Evolutionary conservation across 169 alveolate genomes (phyloP).

Genomic region (Plasmodium knowlesi): DNA sequence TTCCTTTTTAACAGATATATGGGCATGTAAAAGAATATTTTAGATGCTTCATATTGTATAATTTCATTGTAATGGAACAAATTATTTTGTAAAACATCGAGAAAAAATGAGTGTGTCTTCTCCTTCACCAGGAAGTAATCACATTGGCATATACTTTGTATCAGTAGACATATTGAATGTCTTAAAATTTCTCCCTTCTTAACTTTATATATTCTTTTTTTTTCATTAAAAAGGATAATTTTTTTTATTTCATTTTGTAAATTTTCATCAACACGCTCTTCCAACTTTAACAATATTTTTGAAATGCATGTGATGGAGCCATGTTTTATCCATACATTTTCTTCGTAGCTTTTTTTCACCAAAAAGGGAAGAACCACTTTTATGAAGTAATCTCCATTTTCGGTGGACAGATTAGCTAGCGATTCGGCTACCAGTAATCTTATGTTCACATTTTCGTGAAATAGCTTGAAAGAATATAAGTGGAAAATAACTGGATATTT

Average conservation of each 20-base stretch:
- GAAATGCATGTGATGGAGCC: conserved; percentile 69
- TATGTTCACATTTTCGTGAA: conserved; percentile 53
- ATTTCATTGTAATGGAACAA: conserved; percentile 72
- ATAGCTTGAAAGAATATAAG: conserved; percentile 48
- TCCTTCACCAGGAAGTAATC: conserved; percentile 42
- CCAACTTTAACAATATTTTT: conserved; percentile 38
- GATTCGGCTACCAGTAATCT: conserved; percentile 56
- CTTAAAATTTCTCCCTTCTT: conserved; percentile 74
- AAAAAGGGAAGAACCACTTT: conserved; percentile 63
- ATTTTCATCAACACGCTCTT: conserved; percentile 30
- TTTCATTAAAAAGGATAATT: conserved; percentile 49
- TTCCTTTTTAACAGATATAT: conserved; percentile 11
- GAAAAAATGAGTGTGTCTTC: conserved; percentile 50
- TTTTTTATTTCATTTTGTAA: conserved; percentile 70
- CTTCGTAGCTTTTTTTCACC: conserved; percentile 70
- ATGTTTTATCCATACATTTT: conserved; percentile 47
- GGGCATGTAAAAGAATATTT: conserved; percentile 64
- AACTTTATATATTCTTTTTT: conserved; percentile 45
- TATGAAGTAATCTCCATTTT: conserved; percentile 29
- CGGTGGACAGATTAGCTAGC: conserved; percentile 32
- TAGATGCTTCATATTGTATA: conserved; percentile 73
- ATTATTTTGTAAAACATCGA: conserved; percentile 55
- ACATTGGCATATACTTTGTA: conserved; percentile 74
- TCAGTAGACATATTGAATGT: conserved; percentile 55
- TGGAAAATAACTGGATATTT: conserved; percentile 70